These are phyloP conservation scores for Boehmeria nivea DNA, from an alignment of 306 rosid species.

Conservation along the genomic window DNA sequence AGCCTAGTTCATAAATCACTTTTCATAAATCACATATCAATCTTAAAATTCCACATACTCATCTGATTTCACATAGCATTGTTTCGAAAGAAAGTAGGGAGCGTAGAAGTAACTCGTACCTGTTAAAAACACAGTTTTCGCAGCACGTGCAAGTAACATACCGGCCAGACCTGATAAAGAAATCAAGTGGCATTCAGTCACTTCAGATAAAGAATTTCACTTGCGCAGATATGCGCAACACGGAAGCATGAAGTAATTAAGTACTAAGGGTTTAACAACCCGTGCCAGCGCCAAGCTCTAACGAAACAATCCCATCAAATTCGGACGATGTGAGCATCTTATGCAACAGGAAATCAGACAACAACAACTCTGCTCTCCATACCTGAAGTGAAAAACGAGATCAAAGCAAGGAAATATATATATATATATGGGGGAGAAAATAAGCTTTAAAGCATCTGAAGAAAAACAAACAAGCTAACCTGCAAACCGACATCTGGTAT, in stretches of 20 bases:
- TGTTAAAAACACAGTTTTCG: conserved; percentile 59
- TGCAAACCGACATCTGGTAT: conserved; percentile 87
- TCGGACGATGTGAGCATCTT: conserved; percentile 54
- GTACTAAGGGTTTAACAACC: conserved; percentile 29
- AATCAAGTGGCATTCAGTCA: conserved; percentile 28
- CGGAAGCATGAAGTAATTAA: conserved; percentile 2
- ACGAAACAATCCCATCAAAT: conserved; percentile 45
- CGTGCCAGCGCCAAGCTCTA: conserved; percentile 94
- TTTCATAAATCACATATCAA: background rate
- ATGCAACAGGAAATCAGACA: conserved; percentile 78
- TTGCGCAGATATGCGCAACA: too few relatives aligned
- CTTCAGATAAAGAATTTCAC: conserved; percentile 8
- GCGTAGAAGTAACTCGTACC: conserved; percentile 38
- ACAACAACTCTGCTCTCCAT: conserved; percentile 73
- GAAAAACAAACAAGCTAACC: conserved; percentile 30
- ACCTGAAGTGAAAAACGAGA: conserved; percentile 34
- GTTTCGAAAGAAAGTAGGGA: too few relatives aligned
- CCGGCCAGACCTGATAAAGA: conserved; percentile 72
- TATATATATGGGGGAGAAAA: too few relatives aligned
- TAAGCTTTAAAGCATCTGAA: background rate
- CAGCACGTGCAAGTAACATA: conserved; percentile 60
- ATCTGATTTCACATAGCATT: too few relatives aligned
- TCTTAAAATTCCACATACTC: background rate
- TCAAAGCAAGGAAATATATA: too few relatives aligned
- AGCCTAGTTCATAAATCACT: background rate